phyloP scores from a whole-genome alignment of 306 rosid genomes.

The Lathyrus sativus region DNA sequence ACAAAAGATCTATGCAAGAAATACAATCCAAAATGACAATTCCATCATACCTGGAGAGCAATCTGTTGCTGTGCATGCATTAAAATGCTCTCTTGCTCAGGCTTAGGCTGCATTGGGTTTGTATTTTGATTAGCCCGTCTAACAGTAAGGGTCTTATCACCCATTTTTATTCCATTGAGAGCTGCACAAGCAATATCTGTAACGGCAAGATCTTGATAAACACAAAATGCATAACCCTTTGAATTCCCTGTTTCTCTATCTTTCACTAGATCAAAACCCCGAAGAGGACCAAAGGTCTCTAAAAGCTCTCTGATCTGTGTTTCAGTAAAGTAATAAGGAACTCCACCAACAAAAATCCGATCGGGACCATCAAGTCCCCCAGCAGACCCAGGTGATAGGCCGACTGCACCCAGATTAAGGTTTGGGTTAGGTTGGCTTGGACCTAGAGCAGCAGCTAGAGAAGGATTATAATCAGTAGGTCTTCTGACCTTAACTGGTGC shows the following conservation, averaged over 20 bases:
- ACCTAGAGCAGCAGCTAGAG: slow-evolving; percentile 96
- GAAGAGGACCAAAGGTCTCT: slow-evolving; percentile 94
- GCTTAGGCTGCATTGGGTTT: slow-evolving; percentile 76
- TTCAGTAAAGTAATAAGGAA: slow-evolving; percentile 95
- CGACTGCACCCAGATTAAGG: slow-evolving; percentile 86
- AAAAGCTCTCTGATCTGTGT: slow-evolving; percentile 91
- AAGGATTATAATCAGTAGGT: slow-evolving; percentile 96
- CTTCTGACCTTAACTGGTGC: slow-evolving; percentile 99
- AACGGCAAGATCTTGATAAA: slow-evolving; percentile 97
- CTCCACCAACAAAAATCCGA: slow-evolving; percentile 98
- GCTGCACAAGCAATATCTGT: slow-evolving; percentile 99
- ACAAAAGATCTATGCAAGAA: background rate
- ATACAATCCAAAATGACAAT: background rate
- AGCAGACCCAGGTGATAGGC: slow-evolving; percentile 97
- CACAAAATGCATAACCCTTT: slow-evolving; percentile 98
- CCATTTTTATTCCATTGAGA: slow-evolving; percentile 98
- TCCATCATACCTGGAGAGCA: slow-evolving; percentile 77
- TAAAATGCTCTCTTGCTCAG: slow-evolving; percentile 89
- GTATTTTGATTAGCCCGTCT: slow-evolving; percentile 98
- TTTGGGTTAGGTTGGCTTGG: slow-evolving; percentile 98
- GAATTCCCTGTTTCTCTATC: slow-evolving; percentile 99
- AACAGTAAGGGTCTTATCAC: slow-evolving; percentile 96
- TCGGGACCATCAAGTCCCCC: slow-evolving; percentile 99
- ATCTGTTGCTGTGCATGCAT: slow-evolving; percentile 98
- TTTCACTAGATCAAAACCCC: slow-evolving; percentile 97